phyloP scores from a whole-genome alignment of 768 basidiomycete genomes.

The Amanita molliuscula region DNA sequence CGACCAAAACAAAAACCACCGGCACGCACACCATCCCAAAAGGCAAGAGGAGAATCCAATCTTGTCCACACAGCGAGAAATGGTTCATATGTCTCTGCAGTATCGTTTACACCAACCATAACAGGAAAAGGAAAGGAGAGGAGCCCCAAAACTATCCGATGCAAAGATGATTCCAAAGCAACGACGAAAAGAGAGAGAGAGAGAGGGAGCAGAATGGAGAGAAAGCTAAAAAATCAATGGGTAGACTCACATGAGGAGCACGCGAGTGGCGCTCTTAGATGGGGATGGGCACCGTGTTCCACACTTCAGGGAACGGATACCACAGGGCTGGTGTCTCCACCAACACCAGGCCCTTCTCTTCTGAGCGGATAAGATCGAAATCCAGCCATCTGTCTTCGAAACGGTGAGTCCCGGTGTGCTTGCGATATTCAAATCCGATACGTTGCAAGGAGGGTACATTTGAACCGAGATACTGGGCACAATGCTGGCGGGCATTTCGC shows the following conservation, averaged over 20 bases:
- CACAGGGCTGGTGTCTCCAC: conserved; percentile 22
- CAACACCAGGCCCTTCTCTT: conserved; percentile 13
- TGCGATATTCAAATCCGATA: conserved; percentile 32
- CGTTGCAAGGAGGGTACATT: conserved; percentile 19
- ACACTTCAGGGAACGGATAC: conserved; percentile 34
- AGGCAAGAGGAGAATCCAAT: neutral
- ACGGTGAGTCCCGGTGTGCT: conserved; percentile 25
- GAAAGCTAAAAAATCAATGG: too few relatives aligned
- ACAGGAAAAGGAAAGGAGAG: neutral
- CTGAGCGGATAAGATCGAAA: conserved; percentile 21
- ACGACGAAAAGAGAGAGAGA: neutral
- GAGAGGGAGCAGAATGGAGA: neutral
- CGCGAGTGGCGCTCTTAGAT: neutral
- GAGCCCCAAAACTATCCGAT: neutral
- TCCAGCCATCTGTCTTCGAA: conserved; percentile 34
- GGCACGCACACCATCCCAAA: conserved; percentile 1
- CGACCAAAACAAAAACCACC: conserved; percentile 2
- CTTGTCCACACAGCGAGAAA: neutral
- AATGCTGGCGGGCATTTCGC: conserved; percentile 22
- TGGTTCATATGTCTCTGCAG: neutral
- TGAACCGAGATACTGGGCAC: conserved; percentile 24
- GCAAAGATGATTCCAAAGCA: neutral
- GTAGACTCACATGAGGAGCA: neutral
- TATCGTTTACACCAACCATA: neutral
- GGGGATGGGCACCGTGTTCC: conserved; percentile 14